Percentiles rank a stretch among this genome's conserved stretches.
Evolutionary conservation across 2,329 filamentous ascomycete genomes (phyloP).

Genomic region (Alternaria sp.): DNA sequence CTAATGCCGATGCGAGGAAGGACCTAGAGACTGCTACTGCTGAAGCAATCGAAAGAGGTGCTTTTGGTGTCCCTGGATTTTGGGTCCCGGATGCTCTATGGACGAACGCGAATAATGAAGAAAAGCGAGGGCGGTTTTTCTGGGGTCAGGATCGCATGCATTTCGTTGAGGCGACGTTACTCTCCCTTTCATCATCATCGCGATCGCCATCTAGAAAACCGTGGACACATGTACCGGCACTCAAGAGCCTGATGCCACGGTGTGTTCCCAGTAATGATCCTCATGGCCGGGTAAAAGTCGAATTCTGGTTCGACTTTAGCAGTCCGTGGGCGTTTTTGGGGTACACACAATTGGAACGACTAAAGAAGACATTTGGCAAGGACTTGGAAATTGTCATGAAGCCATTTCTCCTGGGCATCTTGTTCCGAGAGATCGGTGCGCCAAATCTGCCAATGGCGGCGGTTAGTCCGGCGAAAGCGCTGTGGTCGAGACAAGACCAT

Average conservation of each 20-base stretch:
- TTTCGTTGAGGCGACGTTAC: conserved; percentile 45
- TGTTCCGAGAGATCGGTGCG: conserved; percentile 49
- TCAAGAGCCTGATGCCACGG: conserved; percentile 38
- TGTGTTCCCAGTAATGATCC: conserved; percentile 22
- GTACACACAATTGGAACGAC: conserved; percentile 42
- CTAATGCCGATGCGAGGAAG: conserved; percentile 29
- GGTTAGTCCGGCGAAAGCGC: conserved; percentile 35
- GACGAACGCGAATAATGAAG: conserved; percentile 24
- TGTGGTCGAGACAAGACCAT: conserved; percentile 43
- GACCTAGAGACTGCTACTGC: conserved; percentile 38
- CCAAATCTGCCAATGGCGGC: conserved; percentile 39
- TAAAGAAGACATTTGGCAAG: conserved; percentile 37
- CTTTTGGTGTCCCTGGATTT: conserved; percentile 48
- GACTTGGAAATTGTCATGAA: conserved; percentile 42
- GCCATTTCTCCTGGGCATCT: conserved; percentile 45
- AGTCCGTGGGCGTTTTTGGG: conserved; percentile 48
- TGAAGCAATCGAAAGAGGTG: conserved; percentile 43
- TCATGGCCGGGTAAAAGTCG: conserved; percentile 23
- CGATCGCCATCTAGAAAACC: neutral
- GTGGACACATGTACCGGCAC: conserved; percentile 21
- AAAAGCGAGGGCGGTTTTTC: conserved; percentile 36
- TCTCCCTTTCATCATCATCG: neutral
- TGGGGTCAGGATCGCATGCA: conserved; percentile 52
- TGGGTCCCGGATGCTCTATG: conserved; percentile 41
- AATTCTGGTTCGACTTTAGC: conserved; percentile 50